Conservation (phyloP, 352 stramenopile species). For the Globisporangium barbulae region DNA sequence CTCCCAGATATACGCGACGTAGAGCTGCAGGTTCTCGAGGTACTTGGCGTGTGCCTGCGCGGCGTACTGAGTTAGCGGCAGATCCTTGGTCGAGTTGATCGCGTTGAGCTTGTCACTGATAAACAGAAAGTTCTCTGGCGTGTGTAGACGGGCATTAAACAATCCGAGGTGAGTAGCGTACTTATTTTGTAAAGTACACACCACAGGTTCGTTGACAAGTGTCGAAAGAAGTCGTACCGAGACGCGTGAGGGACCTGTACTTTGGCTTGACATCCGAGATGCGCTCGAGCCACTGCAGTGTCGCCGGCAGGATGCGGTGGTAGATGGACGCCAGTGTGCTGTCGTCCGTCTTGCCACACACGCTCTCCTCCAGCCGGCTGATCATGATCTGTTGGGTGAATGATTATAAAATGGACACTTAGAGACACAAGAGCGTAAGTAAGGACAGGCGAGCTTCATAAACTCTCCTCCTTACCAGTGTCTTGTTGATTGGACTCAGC, state of each 20-base stretch:
- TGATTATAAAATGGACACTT: not conserved
- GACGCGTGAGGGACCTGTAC: slow-evolving; percentile 53
- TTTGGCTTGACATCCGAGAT: slow-evolving; percentile 62
- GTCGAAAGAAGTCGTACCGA: slow-evolving; percentile 29
- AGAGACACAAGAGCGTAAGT: not conserved
- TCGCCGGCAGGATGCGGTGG: slow-evolving; percentile 54
- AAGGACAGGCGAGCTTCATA: not conserved
- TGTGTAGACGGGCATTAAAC: not conserved
- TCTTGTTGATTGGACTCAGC: slow-evolving; percentile 61
- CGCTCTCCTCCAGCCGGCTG: slow-evolving; percentile 54
- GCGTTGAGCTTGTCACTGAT: slow-evolving; percentile 46
- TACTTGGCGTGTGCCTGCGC: slow-evolving; percentile 38
- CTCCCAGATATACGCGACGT: slow-evolving; percentile 61
- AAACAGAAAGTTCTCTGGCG: slow-evolving; percentile 65
- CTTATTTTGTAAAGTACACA: not conserved
- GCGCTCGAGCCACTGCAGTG: slow-evolving; percentile 71
- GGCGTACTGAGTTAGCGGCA: slow-evolving; percentile 54
- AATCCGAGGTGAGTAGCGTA: not conserved
- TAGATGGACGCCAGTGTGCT: slow-evolving; percentile 61
- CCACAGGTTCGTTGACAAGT: not conserved
- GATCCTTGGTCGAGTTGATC: slow-evolving; percentile 42
- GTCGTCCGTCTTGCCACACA: slow-evolving; percentile 52
- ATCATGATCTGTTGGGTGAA: slow-evolving; percentile 39
- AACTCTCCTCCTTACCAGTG: slow-evolving; percentile 30
- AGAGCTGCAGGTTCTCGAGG: slow-evolving; percentile 37